Evolutionary conservation across 495 filamentous ascomycete genomes (phyloP).

Genomic region (Xylaria intraflava): DNA sequence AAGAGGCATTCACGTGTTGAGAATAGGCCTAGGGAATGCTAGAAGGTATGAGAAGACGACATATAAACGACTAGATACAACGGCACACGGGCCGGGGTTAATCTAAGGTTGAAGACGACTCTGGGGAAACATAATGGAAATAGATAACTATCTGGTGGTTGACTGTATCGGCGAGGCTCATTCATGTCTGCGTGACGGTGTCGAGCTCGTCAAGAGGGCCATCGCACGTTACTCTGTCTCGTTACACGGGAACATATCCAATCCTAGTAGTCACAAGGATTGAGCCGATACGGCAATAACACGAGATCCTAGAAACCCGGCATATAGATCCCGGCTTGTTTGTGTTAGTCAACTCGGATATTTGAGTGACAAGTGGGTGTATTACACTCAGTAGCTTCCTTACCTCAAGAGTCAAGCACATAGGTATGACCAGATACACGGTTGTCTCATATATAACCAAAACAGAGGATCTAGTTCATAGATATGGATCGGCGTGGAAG

Average conservation of each 20-base stretch:
- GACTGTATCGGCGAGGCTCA: background rate
- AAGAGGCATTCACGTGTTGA: too few species aligned
- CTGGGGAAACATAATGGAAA: too few species aligned
- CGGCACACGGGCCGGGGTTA: background rate
- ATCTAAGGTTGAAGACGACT: background rate
- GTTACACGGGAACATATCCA: constrained; percentile 5
- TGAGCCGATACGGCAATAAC: background rate
- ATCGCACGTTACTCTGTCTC: background rate
- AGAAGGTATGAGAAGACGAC: background rate
- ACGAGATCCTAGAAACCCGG: background rate
- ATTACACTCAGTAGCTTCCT: background rate
- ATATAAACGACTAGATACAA: background rate
- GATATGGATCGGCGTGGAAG: background rate
- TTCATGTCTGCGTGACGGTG: background rate
- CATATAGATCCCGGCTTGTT: background rate
- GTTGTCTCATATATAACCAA: background rate
- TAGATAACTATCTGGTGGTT: too few species aligned
- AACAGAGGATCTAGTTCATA: background rate
- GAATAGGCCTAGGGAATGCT: background rate
- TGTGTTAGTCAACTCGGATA: background rate
- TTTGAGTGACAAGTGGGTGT: background rate
- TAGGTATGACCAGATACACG: background rate
- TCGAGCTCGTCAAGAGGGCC: background rate
- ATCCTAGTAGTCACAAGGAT: constrained; percentile 1
- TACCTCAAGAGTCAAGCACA: background rate